These are phyloP conservation scores for Waltergamsia citrina DNA, from an alignment of 2,329 filamentous ascomycete genomes.

Conservation along the genomic window DNA sequence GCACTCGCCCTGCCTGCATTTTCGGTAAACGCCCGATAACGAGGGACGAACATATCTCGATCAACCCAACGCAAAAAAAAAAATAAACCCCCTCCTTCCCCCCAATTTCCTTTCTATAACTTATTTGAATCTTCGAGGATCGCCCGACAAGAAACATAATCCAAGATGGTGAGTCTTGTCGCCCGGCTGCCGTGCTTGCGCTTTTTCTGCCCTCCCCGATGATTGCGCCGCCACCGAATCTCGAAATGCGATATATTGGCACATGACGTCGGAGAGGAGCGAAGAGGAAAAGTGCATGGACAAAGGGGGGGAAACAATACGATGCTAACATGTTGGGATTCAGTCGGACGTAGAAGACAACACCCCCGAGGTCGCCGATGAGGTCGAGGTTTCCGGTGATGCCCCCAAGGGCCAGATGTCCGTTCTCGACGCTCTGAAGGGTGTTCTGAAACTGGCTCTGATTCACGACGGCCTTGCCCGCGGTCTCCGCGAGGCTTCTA, in stretches of 20 bases:
- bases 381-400: constrained; percentile 95
- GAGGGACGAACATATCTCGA: background rate
- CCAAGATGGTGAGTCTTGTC: constrained; percentile 49
- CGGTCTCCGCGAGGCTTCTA: constrained; percentile 95
- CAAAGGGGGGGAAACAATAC: background rate
- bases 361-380: constrained; percentile 74
- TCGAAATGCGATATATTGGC: background rate
- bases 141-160: constrained; percentile 48
- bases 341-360: constrained; percentile 99
- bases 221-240: background rate
- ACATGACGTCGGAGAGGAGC: background rate
- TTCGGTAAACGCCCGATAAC: constrained; percentile 24
- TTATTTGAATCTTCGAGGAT: constrained; percentile 55
- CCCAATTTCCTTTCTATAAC: constrained; percentile 13
- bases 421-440: constrained; percentile 97
- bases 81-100: constrained; percentile 16
- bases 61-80: constrained; percentile 6
- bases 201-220: background rate
- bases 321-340: constrained; percentile 6
- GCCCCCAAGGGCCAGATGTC: constrained; percentile 91
- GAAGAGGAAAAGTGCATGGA: background rate
- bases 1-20: constrained; percentile 14
- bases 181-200: background rate
- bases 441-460: constrained; percentile 94
- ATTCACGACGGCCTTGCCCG: constrained; percentile 99